These are phyloP conservation scores for Miscanthus lutarioriparius DNA, from an alignment of 176 grass and related monocot species.

Conservation along the genomic window DNA sequence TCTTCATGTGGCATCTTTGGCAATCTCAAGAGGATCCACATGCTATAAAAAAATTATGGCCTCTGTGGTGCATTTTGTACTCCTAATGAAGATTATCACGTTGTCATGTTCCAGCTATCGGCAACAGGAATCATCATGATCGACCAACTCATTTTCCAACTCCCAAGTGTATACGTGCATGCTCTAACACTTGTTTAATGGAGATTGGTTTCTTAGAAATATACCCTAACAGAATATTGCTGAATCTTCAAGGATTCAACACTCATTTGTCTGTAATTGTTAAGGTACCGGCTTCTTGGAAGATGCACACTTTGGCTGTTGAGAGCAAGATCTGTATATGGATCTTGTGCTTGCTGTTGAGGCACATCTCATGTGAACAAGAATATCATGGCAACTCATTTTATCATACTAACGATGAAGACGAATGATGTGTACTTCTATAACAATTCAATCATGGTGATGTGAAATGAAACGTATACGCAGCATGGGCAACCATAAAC, in stretches of 20 bases:
- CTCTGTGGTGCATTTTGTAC: background rate
- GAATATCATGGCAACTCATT: background rate
- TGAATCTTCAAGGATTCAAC: background rate
- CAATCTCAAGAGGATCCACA: conserved; percentile 3
- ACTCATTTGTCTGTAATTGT: background rate
- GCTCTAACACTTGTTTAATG: background rate
- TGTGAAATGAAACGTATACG: background rate
- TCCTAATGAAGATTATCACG: background rate
- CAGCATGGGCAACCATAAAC: background rate
- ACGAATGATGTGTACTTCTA: background rate
- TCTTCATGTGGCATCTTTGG: background rate
- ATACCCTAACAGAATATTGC: background rate
- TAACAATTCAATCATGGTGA: background rate
- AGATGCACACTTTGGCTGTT: background rate
- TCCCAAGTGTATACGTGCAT: background rate
- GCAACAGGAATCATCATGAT: conserved; percentile 11
- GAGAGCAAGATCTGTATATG: background rate
- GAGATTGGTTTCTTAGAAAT: background rate
- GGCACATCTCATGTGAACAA: background rate
- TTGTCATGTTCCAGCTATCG: background rate
- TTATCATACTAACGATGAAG: background rate
- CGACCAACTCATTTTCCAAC: background rate
- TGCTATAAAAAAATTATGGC: background rate
- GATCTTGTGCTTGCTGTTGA: background rate
- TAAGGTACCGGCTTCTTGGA: background rate